Conservation (phyloP, 2,329 filamentous ascomycete species). For the Colletotrichum liaoningense region DNA sequence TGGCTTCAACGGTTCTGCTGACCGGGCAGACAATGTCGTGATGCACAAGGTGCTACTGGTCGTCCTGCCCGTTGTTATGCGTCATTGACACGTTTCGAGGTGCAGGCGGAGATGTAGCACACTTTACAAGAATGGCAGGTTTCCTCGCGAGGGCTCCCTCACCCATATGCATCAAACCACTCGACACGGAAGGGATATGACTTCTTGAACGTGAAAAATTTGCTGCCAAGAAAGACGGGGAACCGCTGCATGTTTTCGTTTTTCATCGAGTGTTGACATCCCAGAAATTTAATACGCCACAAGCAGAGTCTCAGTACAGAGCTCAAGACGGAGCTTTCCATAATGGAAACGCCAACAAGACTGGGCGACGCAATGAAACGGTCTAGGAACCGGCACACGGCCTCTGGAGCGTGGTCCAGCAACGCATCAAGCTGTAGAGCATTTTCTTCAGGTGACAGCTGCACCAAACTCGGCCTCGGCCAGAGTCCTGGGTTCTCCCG, state of each 20-base stretch:
- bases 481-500: not conserved
- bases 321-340: not conserved
- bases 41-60: not conserved
- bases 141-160: not conserved
- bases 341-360: not conserved
- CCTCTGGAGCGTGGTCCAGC: not conserved
- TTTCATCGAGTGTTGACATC: not conserved
- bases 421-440: not conserved
- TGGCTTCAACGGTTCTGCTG: not conserved
- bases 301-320: not conserved
- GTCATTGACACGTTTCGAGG: not conserved
- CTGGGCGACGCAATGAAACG: not conserved
- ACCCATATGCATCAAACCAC: not conserved
- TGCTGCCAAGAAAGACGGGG: not conserved
- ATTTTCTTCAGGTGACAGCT: not conserved
- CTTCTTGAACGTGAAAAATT: not conserved
- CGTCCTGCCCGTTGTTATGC: not conserved
- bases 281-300: not conserved
- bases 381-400: not conserved
- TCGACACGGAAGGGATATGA: not conserved
- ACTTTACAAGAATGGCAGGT: not conserved
- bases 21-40: not conserved
- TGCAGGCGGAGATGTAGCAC: not conserved
- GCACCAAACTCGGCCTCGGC: not conserved
- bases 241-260: not conserved